phyloP scores from a whole-genome alignment of 768 basidiomycete species.

The Russula earlei region DNA sequence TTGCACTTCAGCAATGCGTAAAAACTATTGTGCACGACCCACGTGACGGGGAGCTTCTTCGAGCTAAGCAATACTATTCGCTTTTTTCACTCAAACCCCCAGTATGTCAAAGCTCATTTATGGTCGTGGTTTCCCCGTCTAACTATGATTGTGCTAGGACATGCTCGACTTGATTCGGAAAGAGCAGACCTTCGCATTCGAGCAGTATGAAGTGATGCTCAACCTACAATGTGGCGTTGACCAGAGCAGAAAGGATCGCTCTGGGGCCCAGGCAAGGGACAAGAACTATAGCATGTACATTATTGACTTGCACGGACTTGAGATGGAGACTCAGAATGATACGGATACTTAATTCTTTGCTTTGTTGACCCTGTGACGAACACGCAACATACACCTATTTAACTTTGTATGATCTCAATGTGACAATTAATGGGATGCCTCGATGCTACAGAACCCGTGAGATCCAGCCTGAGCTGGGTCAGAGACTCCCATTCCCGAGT shows the following conservation, averaged over 20 bases:
- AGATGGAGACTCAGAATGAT: conserved; percentile 42
- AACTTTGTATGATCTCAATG: neutral
- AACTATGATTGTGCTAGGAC: conserved; percentile 35
- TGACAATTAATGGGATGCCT: too few species aligned
- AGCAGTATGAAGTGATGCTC: conserved; percentile 88
- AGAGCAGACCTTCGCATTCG: conserved; percentile 66
- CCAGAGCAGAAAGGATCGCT: conserved; percentile 42
- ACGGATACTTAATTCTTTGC: conserved; percentile 22
- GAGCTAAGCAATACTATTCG: conserved; percentile 71
- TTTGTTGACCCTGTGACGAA: neutral
- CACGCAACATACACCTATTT: conserved; percentile 4
- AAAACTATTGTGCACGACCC: conserved; percentile 60
- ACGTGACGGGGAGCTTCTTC: conserved; percentile 59
- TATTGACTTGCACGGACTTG: conserved; percentile 81
- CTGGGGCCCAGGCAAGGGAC: conserved; percentile 45
- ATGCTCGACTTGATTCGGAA: conserved; percentile 65
- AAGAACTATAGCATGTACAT: conserved; percentile 79
- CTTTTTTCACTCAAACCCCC: conserved; percentile 67
- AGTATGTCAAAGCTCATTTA: conserved; percentile 34
- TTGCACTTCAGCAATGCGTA: conserved; percentile 86
- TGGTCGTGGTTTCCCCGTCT: neutral
- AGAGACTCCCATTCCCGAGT: neutral
- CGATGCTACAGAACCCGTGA: too few species aligned
- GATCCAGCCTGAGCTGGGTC: too few species aligned
- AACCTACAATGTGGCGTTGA: conserved; percentile 83